These are phyloP conservation scores for Gossypium trilobum DNA, from an alignment of 441 rosid species.

Conservation along the genomic window DNA sequence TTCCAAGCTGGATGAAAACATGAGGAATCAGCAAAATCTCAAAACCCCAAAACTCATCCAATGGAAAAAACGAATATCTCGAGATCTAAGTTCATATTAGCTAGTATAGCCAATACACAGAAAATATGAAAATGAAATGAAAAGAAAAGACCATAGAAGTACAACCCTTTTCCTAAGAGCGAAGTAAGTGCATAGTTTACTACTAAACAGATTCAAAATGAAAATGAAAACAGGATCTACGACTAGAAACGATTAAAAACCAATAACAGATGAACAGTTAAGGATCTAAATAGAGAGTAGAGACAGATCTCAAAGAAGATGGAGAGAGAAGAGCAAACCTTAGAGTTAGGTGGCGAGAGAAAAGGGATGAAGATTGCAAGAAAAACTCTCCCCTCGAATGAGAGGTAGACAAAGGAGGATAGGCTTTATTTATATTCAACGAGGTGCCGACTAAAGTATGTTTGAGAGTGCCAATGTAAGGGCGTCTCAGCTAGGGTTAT, in stretches of 20 bases:
- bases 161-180: not conserved
- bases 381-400: not conserved
- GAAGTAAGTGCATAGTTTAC: not conserved
- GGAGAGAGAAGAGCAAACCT: not conserved
- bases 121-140: not conserved
- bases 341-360: not conserved
- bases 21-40: not conserved
- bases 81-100: not conserved
- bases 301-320: not conserved
- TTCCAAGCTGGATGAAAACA: not conserved
- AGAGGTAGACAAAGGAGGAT: not conserved
- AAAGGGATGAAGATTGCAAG: not conserved
- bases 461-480: not conserved
- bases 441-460: not conserved
- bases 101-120: not conserved
- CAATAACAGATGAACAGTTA: not conserved
- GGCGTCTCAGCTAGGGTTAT: not conserved
- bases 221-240: not conserved
- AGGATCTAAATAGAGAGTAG: not conserved
- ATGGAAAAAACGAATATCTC: not conserved
- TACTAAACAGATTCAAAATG: not conserved
- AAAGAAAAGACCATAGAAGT: not conserved
- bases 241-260: not conserved
- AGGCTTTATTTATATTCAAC: not conserved
- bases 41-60: not conserved